phyloP scores from a whole-genome alignment of 495 filamentous ascomycete genomes.

The Cryomyces minteri region DNA sequence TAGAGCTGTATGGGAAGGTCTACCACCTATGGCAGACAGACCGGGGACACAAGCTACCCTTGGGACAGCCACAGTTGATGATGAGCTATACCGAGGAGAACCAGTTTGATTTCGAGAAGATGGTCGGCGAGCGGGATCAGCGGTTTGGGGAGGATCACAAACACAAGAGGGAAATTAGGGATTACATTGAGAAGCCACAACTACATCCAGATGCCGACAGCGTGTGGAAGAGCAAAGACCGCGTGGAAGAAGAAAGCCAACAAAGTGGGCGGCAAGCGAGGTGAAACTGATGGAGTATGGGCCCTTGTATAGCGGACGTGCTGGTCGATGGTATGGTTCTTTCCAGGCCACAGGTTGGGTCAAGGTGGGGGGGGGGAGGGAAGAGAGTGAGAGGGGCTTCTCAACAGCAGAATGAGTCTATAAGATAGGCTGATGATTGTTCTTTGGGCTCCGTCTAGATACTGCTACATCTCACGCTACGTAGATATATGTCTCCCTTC shows the following conservation, averaged over 20 bases:
- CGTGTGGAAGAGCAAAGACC: conserved; percentile 19
- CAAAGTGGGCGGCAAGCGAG: background rate
- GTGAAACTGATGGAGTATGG: background rate
- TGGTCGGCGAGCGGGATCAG: conserved; percentile 44
- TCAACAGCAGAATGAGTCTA: no score
- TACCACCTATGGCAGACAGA: conserved; percentile 84
- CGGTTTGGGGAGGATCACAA: conserved; percentile 41
- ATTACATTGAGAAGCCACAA: conserved; percentile 35
- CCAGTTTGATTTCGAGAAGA: conserved; percentile 40
- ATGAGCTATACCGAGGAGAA: conserved; percentile 43
- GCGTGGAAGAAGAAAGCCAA: background rate
- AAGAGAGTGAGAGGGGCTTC: no score
- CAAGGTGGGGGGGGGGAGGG: no score
- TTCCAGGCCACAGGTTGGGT: background rate
- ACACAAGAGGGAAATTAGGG: conserved; percentile 44
- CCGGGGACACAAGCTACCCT: conserved; percentile 53
- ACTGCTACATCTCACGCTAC: no score
- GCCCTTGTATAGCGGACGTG: background rate
- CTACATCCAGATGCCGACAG: conserved; percentile 41
- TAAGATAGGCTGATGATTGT: no score
- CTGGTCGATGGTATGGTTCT: no score
- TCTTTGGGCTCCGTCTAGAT: no score
- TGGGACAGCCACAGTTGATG: conserved; percentile 65
- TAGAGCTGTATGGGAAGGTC: conserved; percentile 68
- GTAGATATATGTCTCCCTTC: no score